phyloP scores from a whole-genome alignment of 192 early-diverging fungal species.

The Coemansia sp. region DNA sequence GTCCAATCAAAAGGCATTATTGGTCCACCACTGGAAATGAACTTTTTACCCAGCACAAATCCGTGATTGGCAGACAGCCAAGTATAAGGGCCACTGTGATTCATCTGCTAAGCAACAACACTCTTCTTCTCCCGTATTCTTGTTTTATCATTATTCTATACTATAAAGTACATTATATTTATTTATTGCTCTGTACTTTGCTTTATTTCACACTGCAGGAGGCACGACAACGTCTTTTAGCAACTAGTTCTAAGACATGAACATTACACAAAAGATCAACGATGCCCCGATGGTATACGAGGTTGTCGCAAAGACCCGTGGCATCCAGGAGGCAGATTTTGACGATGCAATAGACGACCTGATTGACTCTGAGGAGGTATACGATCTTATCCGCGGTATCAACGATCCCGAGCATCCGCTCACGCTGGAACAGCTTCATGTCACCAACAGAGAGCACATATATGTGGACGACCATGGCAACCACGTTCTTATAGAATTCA shows the following conservation, averaged over 20 bases:
- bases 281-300: conserved; percentile 83
- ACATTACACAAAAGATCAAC: conserved; percentile 64
- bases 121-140: not conserved
- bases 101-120: no score
- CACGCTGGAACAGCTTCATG: conserved; percentile 95
- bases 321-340: conserved; percentile 59
- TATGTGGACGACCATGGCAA: conserved; percentile 69
- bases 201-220: no score
- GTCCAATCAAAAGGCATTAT: no score
- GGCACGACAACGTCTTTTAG: not conserved
- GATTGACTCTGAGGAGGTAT: conserved; percentile 88
- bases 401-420: conserved; percentile 98
- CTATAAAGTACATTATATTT: not conserved
- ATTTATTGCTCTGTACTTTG: conserved; percentile 5
- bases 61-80: no score
- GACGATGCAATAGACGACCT: conserved; percentile 73
- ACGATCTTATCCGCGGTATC: conserved; percentile 93
- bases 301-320: conserved; percentile 49
- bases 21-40: no score
- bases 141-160: not conserved
- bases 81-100: no score
- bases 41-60: no score
- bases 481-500: conserved; percentile 81
- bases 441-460: conserved; percentile 85
- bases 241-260: conserved; percentile 18